Conservation (phyloP, 352 stramenopile species). For the Phytopythium chamaehyphon region DNA sequence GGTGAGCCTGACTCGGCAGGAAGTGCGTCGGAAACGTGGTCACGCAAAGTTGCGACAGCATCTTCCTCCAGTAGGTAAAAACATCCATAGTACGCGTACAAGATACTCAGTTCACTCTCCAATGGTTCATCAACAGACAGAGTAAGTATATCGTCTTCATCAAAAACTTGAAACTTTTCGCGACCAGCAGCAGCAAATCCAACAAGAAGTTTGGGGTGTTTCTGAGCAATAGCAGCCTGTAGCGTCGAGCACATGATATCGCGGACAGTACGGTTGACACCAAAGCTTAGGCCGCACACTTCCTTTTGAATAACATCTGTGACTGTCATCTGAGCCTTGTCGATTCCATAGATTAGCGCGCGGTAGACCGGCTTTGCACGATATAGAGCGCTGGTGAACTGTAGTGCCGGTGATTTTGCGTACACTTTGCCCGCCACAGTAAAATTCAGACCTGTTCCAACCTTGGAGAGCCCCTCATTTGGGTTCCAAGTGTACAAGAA, state of each 20-base stretch:
- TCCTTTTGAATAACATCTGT: slow-evolving; percentile 17
- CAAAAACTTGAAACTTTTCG: slow-evolving; percentile 20
- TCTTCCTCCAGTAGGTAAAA: slow-evolving; percentile 35
- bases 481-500: slow-evolving; percentile 63
- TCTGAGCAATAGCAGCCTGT: neutral
- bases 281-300: neutral
- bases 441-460: slow-evolving; percentile 69
- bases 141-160: slow-evolving; percentile 24
- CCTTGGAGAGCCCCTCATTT: slow-evolving; percentile 40
- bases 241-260: slow-evolving; percentile 16
- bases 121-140: slow-evolving; percentile 1
- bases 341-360: slow-evolving; percentile 34
- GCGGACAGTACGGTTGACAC: neutral
- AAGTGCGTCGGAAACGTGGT: slow-evolving; percentile 1
- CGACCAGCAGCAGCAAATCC: slow-evolving; percentile 12
- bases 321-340: slow-evolving; percentile 25
- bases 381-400: slow-evolving; percentile 19
- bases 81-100: slow-evolving; percentile 44
- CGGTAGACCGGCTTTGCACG: slow-evolving; percentile 16
- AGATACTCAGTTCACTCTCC: slow-evolving; percentile 10
- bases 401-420: slow-evolving; percentile 15
- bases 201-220: slow-evolving; percentile 19
- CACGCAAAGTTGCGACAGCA: slow-evolving; percentile 20
- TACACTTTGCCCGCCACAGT: slow-evolving; percentile 73
- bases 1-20: neutral